Base-by-base conservation (phyloP, 2,329 filamentous ascomycete genomes). In the Remersonia thermophila region DNA sequence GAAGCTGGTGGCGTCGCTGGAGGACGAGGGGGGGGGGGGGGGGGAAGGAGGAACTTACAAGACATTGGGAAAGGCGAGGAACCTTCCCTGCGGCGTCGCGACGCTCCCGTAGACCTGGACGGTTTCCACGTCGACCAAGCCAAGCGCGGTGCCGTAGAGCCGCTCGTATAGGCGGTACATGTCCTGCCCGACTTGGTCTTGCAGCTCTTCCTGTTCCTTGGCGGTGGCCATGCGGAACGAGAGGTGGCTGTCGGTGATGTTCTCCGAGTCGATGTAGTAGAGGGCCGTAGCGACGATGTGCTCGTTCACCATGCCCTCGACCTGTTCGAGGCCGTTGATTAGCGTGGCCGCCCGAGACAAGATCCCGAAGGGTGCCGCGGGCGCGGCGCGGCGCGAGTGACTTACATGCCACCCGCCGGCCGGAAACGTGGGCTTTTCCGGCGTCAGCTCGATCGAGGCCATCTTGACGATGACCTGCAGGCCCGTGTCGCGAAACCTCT, bases 391-490 rank as follows among this genome's bases (percentile, higher is more conserved):
- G n/a, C 25, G 7, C 25, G 25, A 12, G 12, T 7, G 12, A 43
- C 50, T 41, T 30, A 66, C 55, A 41, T 71, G 68, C 66, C 67
- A 73, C 3, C 50, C 49, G 1, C 65, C 65, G 3, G 56, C 60
- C 0, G 56, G 47, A 42, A 69, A 77, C 0, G 49, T 49, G 0
- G 71, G 67, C 23, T 71, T 66, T 8, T 70, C 66, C 0, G 73
- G 72, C 0, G 65, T 72, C 2, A 80, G 58, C 29, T 76, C 61
- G 34, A 79, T 69, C 26, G 63, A 68, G 2, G 71, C 65, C 44
- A 82, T 59, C 48, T 80, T 79, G 23, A 79, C 66, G 33, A 81
- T 73, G 26, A 81, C 53, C 46, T 82, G 77, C 3, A 80, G 48
- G 2, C 67, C 66, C 5, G 53, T 50, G 1, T 60, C 47, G 7